Base-by-base conservation (phyloP, 805 yeast species). In the Cyberlindnera galapagoensis region DNA sequence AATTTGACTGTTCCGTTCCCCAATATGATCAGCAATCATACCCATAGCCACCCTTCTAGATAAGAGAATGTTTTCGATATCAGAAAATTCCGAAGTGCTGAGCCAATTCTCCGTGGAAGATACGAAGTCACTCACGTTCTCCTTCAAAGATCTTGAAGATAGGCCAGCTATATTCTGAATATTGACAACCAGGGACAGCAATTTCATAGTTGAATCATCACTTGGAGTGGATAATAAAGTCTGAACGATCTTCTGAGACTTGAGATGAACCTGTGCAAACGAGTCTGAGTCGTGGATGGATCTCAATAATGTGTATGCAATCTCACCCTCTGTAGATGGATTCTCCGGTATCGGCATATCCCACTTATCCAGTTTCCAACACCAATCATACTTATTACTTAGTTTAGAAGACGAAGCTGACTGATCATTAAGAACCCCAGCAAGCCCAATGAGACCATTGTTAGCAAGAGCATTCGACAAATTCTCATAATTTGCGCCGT, bases 341-440 rank as follows among this genome's bases (percentile, higher is more conserved):
- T 37, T 42, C 3, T 47, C 51, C 1, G 77, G 65, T 1, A 51
- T 39, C 0, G 94, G 84, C 2, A 82, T 39, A 33, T 80, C 80
- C 97, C 97, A 88, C 30, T 73, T 71, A 26, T 69, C 71, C 24
- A 88, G 55, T 47, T 81, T 81, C 86, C 95, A 80, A 1, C 77
- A 71, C 74, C 86, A 77, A 36, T 71, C 75, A 49, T 68, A 81
- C 1, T 56, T 36, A 16, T 53, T 52, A 15, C 47, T 51, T 2
- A 40, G 31, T 9, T 45, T 44, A 6, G 35, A 30, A 1, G 21
- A 5, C 0, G 37, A 23, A 6, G 36, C 35, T 9, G 41, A 20
- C n/a, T 40, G 43, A 8, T 57, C 54, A 23, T 58, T 54, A 7
- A 67, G 53, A n/a, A 73, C 41, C 21, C 61, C 63, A 0, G 88